phyloP scores from a whole-genome alignment of 2,329 filamentous ascomycete species.

The Aspergillus tamarii region DNA sequence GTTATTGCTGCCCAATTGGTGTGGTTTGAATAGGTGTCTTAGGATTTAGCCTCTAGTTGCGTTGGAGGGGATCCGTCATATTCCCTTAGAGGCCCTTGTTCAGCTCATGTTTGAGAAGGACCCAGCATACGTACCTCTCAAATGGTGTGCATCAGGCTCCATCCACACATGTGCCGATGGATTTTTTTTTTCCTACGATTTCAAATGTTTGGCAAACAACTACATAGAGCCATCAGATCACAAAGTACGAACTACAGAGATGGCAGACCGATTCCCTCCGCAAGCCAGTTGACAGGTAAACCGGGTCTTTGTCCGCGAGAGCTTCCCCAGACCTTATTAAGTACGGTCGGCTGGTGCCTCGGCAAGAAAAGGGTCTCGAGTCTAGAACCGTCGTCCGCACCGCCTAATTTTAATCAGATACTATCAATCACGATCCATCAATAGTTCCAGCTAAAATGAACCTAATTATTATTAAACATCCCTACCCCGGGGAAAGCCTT shows the following conservation, averaged over 20 bases:
- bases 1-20: neutral
- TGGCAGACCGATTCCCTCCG: neutral
- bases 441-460: conserved; percentile 6
- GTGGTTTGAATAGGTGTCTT: neutral
- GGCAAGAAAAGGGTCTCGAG: neutral
- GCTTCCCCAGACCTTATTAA: neutral
- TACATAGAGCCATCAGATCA: neutral
- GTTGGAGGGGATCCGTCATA: neutral
- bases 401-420: conserved; percentile 1
- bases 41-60: neutral
- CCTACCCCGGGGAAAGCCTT: neutral
- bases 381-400: neutral
- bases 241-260: neutral
- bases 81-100: neutral
- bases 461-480: conserved; percentile 4
- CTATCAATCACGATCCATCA: conserved; percentile 11
- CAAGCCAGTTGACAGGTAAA: conserved; percentile 1
- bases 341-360: neutral
- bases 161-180: neutral
- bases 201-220: neutral
- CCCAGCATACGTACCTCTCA: neutral
- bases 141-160: neutral
- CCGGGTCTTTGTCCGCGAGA: neutral
- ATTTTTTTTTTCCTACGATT: neutral
- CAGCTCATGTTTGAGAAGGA: neutral